Evolutionary conservation across 441 rosid genomes (phyloP).

Genomic region (Corymbia citriodora): DNA sequence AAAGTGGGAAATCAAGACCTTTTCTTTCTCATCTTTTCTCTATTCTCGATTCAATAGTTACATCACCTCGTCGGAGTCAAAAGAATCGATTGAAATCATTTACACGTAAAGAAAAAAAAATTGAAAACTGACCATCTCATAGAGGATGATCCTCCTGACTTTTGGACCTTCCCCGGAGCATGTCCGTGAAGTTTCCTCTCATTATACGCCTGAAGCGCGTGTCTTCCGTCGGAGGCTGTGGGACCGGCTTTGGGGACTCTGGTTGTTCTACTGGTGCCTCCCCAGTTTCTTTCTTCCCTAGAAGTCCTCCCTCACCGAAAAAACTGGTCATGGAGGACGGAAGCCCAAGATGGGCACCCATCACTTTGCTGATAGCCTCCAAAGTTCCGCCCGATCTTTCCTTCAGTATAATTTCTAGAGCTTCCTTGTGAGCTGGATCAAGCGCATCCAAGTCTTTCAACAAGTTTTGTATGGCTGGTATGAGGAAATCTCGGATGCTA

Average conservation of each 20-base stretch:
- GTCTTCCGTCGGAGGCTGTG: constrained; percentile 54
- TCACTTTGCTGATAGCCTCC: constrained; percentile 78
- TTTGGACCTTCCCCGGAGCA: constrained; percentile 72
- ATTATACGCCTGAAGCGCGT: constrained; percentile 91
- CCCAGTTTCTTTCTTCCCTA: constrained; percentile 71
- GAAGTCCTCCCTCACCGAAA: constrained; percentile 80
- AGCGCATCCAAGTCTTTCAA: constrained; percentile 76
- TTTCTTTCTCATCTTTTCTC: not conserved
- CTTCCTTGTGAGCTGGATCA: constrained; percentile 98
- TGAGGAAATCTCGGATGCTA: constrained; percentile 68
- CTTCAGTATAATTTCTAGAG: constrained; percentile 83
- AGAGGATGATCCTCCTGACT: constrained; percentile 46
- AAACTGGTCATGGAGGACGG: constrained; percentile 85
- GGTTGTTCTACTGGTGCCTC: constrained; percentile 39
- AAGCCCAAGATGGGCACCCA: constrained; percentile 94
- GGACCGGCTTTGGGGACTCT: constrained; percentile 39
- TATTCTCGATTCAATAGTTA: not conserved
- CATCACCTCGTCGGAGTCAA: not conserved
- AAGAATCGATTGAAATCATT: constrained; percentile 4
- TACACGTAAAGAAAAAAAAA: not conserved
- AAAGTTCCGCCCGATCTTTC: constrained; percentile 89
- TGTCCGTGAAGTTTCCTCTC: constrained; percentile 86
- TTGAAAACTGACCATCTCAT: constrained; percentile 4
- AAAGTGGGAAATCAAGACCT: not conserved
- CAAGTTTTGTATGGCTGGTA: constrained; percentile 81